Evolutionary conservation across 2,329 filamentous ascomycete genomes (phyloP).

Genomic region (Ceratocystis papillata): DNA sequence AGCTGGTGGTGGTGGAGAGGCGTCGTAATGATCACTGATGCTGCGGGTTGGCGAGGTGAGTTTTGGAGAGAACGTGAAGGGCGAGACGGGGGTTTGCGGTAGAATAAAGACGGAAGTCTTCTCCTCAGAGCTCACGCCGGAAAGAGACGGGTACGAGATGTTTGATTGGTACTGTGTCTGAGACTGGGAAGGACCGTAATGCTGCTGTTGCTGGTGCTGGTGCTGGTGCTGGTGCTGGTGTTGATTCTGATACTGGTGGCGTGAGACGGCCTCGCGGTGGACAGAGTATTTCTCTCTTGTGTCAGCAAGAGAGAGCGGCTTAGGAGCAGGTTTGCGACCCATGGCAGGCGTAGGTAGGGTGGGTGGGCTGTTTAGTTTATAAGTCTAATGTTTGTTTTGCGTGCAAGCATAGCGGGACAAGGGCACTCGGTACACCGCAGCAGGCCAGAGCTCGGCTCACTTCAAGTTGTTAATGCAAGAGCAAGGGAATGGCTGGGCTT

Average conservation of each 20-base stretch:
- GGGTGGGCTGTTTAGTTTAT: conserved; percentile 7
- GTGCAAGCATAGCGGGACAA: background rate
- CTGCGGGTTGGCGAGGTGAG: conserved; percentile 7
- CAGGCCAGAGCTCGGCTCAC: background rate
- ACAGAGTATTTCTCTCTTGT: conserved; percentile 24
- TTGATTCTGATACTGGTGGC: conserved; percentile 7
- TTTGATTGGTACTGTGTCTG: background rate
- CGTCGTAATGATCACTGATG: background rate
- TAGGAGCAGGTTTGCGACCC: conserved; percentile 49
- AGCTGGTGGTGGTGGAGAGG: background rate
- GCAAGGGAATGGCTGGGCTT: conserved; percentile 1
- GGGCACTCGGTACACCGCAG: background rate
- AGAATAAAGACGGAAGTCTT: conserved; percentile 32
- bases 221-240: conserved; percentile 3
- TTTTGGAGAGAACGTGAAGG: conserved; percentile 37
- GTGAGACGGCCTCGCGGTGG: conserved; percentile 10
- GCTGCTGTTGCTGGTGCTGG: background rate
- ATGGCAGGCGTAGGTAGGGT: conserved; percentile 32
- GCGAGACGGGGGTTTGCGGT: conserved; percentile 37
- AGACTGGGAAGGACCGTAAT: background rate
- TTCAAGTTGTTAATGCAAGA: background rate
- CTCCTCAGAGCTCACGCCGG: conserved; percentile 28
- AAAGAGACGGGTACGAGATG: background rate
- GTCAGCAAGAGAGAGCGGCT: conserved; percentile 46
- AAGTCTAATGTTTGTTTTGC: conserved; percentile 1